A percentile compares a stretch with the other conserved stretches of the same genome.
These are phyloP conservation scores for Penicillium hordei DNA, from an alignment of 2,329 filamentous ascomycete genomes.

Conservation along the genomic window DNA sequence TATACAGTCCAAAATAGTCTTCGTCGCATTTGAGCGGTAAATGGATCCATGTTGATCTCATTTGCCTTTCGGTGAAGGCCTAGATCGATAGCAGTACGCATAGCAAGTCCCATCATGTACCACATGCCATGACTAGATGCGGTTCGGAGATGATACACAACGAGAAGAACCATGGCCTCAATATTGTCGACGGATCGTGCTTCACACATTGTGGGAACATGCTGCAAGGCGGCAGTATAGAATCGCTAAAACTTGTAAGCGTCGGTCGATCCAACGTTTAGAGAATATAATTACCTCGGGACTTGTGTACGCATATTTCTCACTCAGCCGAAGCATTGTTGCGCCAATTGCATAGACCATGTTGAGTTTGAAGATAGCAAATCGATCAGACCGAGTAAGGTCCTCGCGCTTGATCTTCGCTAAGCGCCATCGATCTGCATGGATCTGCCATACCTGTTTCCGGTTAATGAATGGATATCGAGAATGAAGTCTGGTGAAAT, in stretches of 20 bases:
- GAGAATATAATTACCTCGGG: constrained; percentile 40
- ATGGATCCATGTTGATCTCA: constrained; percentile 43
- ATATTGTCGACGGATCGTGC: constrained; percentile 53
- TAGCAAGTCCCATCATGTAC: constrained; percentile 57
- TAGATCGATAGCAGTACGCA: constrained; percentile 55
- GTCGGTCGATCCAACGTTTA: background rate
- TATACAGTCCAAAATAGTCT: constrained; percentile 56
- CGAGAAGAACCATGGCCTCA: constrained; percentile 53
- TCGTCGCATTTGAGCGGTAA: constrained; percentile 48
- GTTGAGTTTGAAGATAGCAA: constrained; percentile 53
- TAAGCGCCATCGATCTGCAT: constrained; percentile 43
- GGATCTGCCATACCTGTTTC: constrained; percentile 47
- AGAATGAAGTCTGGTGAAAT: constrained; percentile 49
- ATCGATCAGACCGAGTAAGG: constrained; percentile 39
- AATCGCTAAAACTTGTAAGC: constrained; percentile 42
- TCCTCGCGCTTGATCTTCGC: constrained; percentile 39
- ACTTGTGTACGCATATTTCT: constrained; percentile 45
- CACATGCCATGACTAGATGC: constrained; percentile 53
- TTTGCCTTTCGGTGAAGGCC: constrained; percentile 52
- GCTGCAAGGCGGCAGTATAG: constrained; percentile 52
- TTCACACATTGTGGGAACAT: constrained; percentile 51
- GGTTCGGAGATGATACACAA: constrained; percentile 54
- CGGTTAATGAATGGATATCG: constrained; percentile 54
- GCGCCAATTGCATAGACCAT: constrained; percentile 55
- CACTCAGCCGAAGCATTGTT: constrained; percentile 50